Conservation (phyloP, 208 protist species). For the Leishmania arabica region DNA sequence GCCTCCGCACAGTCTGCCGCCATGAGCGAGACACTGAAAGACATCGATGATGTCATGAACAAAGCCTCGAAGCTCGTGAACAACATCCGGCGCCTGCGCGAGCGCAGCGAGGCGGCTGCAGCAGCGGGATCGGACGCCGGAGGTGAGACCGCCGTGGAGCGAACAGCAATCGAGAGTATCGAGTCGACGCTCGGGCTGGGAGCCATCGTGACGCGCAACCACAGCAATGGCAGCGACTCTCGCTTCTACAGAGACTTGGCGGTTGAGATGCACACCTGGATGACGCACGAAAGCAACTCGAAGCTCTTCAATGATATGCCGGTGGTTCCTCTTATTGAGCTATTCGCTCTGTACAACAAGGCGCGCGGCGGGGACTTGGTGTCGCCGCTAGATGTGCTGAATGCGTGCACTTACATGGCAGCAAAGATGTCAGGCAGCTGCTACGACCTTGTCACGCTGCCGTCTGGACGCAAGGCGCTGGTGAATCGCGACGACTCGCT, state of each 20-base stretch:
- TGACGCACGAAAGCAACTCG: constrained; percentile 79
- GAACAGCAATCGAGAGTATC: constrained; percentile 74
- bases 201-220: constrained; percentile 43
- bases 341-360: constrained; percentile 87
- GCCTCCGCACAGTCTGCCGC: constrained; percentile 45
- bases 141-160: constrained; percentile 35
- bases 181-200: constrained; percentile 84
- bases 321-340: constrained; percentile 79
- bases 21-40: constrained; percentile 60
- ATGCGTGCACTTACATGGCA: constrained; percentile 56
- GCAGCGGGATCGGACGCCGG: constrained; percentile 24
- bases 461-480: constrained; percentile 73
- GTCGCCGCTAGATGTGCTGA: constrained; percentile 75
- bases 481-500: constrained; percentile 65
- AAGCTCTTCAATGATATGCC: constrained; percentile 73
- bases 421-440: constrained; percentile 32
- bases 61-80: constrained; percentile 74
- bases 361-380: constrained; percentile 80
- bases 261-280: constrained; percentile 77
- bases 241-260: constrained; percentile 69
- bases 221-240: constrained; percentile 21
- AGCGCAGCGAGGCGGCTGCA: constrained; percentile 42
- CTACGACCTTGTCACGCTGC: constrained; percentile 65
- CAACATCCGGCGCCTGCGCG: constrained; percentile 62
- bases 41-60: constrained; percentile 88